Evolutionary conservation across 2,329 filamentous ascomycete genomes (phyloP).

Genomic region (Calonectria pseudoturangicola): DNA sequence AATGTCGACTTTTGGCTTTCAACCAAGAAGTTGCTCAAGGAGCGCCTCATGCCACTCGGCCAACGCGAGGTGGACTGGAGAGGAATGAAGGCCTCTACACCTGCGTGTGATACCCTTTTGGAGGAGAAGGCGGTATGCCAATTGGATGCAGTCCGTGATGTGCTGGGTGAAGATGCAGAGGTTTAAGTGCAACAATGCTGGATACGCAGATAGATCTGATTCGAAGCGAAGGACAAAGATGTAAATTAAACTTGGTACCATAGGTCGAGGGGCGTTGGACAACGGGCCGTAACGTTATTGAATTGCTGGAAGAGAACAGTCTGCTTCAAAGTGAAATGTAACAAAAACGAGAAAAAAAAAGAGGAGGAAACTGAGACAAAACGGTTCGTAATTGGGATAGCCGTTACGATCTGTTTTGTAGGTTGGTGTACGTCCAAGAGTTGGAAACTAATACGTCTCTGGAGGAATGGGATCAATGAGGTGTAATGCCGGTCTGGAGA

Average conservation of each 20-base stretch:
- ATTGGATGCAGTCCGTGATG: conserved; percentile 75
- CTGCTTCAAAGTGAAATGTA: conserved; percentile 36
- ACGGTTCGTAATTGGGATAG: conserved; percentile 22
- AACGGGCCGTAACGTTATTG: conserved; percentile 47
- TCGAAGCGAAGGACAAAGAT: conserved; percentile 45
- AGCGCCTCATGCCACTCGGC: conserved; percentile 83
- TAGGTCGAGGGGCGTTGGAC: conserved; percentile 52
- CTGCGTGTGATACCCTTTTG: conserved; percentile 76
- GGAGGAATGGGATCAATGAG: background rate
- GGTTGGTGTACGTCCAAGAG: background rate
- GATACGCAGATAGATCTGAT: conserved; percentile 35
- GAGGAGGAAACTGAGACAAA: conserved; percentile 17
- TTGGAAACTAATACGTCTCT: background rate
- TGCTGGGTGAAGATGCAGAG: conserved; percentile 72
- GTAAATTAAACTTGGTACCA: conserved; percentile 51
- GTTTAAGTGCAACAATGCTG: conserved; percentile 45
- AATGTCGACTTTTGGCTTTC: conserved; percentile 89
- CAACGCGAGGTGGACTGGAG: conserved; percentile 82
- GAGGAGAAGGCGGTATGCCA: conserved; percentile 86
- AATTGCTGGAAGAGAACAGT: conserved; percentile 48
- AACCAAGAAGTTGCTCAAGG: conserved; percentile 80
- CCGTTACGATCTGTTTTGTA: conserved; percentile 11
- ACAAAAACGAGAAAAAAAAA: conserved; percentile 21
- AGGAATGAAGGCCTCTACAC: conserved; percentile 61
- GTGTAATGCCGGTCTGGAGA: conserved; percentile 27